These are phyloP conservation scores for Rhytidiadelphus loreus DNA, from an alignment of 225 moss, liverwort and hornwort species.

Conservation along the genomic window DNA sequence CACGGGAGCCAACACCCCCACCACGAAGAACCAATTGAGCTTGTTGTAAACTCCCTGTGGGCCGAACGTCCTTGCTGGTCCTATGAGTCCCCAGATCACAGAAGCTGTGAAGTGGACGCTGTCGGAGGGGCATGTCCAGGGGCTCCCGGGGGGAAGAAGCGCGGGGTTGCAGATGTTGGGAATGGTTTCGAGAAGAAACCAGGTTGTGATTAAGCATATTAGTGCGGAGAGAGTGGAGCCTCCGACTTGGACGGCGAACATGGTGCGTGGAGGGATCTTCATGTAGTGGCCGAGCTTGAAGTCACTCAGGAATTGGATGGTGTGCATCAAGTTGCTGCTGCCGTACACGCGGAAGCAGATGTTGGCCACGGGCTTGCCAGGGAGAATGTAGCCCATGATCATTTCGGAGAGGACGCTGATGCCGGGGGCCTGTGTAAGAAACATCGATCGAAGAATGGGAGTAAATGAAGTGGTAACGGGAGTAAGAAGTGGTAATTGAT, in stretches of 20 bases:
- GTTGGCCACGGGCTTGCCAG: constrained; percentile 66
- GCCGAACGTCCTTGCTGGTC: constrained; percentile 50
- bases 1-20: constrained; percentile 30
- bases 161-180: constrained; percentile 38
- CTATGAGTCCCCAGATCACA: constrained; percentile 58
- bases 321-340: constrained; percentile 53
- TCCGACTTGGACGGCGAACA: constrained; percentile 41
- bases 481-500: neutral
- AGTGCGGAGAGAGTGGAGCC: constrained; percentile 38
- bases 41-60: constrained; percentile 31
- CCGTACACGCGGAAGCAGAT: constrained; percentile 62
- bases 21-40: constrained; percentile 57
- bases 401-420: constrained; percentile 69
- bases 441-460: neutral
- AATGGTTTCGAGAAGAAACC: constrained; percentile 45
- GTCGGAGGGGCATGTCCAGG: constrained; percentile 58
- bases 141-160: constrained; percentile 31
- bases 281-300: constrained; percentile 87
- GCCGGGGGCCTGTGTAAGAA: constrained; percentile 35
- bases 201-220: constrained; percentile 14
- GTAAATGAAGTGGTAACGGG: neutral
- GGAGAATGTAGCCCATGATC: constrained; percentile 61
- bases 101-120: constrained; percentile 42
- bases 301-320: constrained; percentile 48
- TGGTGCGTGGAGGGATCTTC: constrained; percentile 71